Evolutionary conservation across 345 rosid species (phyloP), one percentile per base, ranked within the genome.

Genomic region (Hibiscus trionum): DNA sequence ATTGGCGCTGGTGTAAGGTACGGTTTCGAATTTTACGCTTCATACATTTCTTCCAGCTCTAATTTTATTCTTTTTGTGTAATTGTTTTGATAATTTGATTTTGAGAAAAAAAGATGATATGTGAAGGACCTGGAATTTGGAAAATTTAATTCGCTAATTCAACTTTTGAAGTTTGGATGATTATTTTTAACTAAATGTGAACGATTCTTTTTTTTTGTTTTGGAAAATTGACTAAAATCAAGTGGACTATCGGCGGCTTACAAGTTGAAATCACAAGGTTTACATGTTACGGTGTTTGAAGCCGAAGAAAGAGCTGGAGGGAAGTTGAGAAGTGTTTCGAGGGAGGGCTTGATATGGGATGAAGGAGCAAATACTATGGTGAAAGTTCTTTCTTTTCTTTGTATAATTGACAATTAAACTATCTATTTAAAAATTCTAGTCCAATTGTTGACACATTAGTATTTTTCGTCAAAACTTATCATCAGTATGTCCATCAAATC

Each of bases 361-460:
- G 91, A 91, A 77, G 98, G 98, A 79, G 97, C 98, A 15, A 94
- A 91, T 82, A 91, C 98, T 1, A 91, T 94, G 97, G 96, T 94
- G 73, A 0, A 27, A 42, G 26, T 27, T 49, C 24, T 67, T 26
- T 58, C 19, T 42, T 58, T 21, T 8, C 19, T 65, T 8, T 17
- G 46, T 42, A 42, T 8, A 42, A 42, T 8, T 42, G 1, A 8
- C 9, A 42, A 42, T 9, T 42, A 42, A 42, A 42, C 46, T 2
- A 8, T 42, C 12, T 9, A 42, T 42, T 42, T 42, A 42, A 42
- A 37, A 42, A 8, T 42, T 42, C 46, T 42, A 7, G 46, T 42
- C 46, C 3, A 42, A 42, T 42, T 39, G 11, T 39, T 42, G 11
- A 42, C 11, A 42, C 46, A 42, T 42, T 42, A 42, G 46, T 42